These are phyloP conservation scores for Aspergillus awamori DNA, from an alignment of 2,329 filamentous ascomycete genomes.

Conservation along the genomic window DNA sequence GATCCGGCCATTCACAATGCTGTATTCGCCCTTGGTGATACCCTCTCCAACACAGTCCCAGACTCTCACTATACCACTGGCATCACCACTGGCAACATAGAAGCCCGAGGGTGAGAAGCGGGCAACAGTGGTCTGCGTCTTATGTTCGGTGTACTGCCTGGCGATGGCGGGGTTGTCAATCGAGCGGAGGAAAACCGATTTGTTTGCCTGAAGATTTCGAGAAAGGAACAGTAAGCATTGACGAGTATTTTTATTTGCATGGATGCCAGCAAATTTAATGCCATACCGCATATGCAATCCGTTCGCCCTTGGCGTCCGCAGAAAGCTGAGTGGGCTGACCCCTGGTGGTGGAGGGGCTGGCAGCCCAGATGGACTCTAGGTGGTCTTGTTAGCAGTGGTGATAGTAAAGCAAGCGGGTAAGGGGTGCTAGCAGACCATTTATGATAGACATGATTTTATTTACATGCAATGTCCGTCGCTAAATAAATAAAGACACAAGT, in stretches of 20 bases:
- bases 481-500: constrained; percentile 12
- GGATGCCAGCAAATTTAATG: background rate
- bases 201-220: constrained; percentile 69
- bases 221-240: background rate
- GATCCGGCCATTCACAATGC: constrained; percentile 90
- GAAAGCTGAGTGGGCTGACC: constrained; percentile 89
- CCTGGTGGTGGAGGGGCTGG: constrained; percentile 78
- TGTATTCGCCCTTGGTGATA: constrained; percentile 89
- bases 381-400: constrained; percentile 12
- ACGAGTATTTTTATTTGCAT: background rate
- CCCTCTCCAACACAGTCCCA: constrained; percentile 89
- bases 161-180: constrained; percentile 85
- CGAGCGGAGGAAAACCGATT: constrained; percentile 92
- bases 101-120: constrained; percentile 93
- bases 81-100: constrained; percentile 91
- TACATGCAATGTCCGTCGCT: constrained; percentile 13
- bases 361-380: constrained; percentile 75
- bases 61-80: constrained; percentile 79
- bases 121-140: constrained; percentile 83
- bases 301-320: constrained; percentile 83
- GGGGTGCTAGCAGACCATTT: constrained; percentile 38
- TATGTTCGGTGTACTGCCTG: constrained; percentile 93
- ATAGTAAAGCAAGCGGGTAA: background rate
- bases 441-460: constrained; percentile 47
- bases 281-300: constrained; percentile 84